Evolutionary conservation across 2,329 filamentous ascomycete species (phyloP), one percentile per base, ranked within the genome.

Genomic region (Xylariaceae sp.): DNA sequence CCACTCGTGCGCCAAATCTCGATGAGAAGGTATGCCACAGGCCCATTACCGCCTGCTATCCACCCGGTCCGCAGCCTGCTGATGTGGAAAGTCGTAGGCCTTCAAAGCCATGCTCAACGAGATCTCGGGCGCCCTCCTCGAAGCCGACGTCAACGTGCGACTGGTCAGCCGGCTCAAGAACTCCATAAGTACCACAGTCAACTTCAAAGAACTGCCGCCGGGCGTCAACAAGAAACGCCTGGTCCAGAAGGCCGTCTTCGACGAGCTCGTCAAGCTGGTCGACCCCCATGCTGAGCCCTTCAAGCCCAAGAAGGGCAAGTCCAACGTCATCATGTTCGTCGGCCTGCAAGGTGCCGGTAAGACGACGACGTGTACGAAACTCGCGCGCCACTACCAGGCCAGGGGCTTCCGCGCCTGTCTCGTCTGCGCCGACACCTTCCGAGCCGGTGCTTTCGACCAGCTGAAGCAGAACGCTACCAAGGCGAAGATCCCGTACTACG

Each of bases 291-390:
- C 85, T 51, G 89, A 94, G 46, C 83, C 90, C 0, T 98, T 94
- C 71, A 92, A 93, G 59, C 89, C 90, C 15, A 94, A 93, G 67
- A 98, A 96, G 65, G 88, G 89, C 45, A 92, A 88, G 59, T 72
- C 83, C 43, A 98, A 95, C 60, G 85, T 98, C 56, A 95, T 98
- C 62, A 98, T 98, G 92, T 96, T 98, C 59, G 92, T 98, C 43
- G 92, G 92, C 65, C 72, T 98, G 31, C 92, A 98, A 63, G 92
- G 92, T 69, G 87, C 90, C 5, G 92, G 92, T 60, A 98, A 98
- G 64, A 98, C 92, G 16, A 98, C 92, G 2, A 93, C 90, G 10
- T 96, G 92, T 72, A 98, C 92, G 25, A 98, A 98, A 64, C 71
- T 98, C 43, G 92, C 92, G 13, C 70, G 89, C 38, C 90, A 94